These are phyloP conservation scores for Phytopythium sindhum DNA, from an alignment of 352 stramenopile genomes.

Conservation along the genomic window DNA sequence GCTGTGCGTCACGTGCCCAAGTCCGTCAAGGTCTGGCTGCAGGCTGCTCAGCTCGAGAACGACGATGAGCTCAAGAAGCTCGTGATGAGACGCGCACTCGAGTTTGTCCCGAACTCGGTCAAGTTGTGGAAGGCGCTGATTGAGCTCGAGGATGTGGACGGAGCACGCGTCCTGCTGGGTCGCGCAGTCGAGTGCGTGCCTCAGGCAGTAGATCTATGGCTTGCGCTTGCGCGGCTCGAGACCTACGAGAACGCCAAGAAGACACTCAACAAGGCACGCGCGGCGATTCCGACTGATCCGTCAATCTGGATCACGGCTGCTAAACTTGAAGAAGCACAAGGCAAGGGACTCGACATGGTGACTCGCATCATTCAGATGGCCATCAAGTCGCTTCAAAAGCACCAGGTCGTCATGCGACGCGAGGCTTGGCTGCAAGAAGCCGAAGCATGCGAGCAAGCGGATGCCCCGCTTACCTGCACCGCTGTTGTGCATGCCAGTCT, in stretches of 20 bases:
- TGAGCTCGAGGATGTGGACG: conserved; percentile 96
- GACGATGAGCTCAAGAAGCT: conserved; percentile 88
- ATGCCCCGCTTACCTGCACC: conserved; percentile 90
- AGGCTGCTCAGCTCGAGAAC: conserved; percentile 94
- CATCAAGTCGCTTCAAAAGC: conserved; percentile 86
- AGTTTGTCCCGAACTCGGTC: conserved; percentile 96
- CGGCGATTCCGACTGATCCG: conserved; percentile 94
- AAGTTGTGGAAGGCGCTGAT: conserved; percentile 99
- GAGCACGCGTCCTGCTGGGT: conserved; percentile 93
- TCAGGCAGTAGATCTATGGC: conserved; percentile 97
- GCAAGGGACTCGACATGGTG: conserved; percentile 80
- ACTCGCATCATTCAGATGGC: conserved; percentile 84
- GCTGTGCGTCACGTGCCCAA: conserved; percentile 92
- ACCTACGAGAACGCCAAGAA: conserved; percentile 98
- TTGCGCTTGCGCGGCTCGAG: conserved; percentile 96
- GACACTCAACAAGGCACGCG: conserved; percentile 95
- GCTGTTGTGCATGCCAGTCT: conserved; percentile 95
- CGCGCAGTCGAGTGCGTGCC: conserved; percentile 98
- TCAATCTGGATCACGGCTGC: conserved; percentile 98
- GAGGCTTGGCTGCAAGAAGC: conserved; percentile 97
- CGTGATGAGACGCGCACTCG: conserved; percentile 88
- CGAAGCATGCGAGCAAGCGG: conserved; percentile 89
- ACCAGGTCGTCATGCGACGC: conserved; percentile 92
- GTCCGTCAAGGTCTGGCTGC: conserved; percentile 96
- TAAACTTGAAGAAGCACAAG: conserved; percentile 98